Evolutionary conservation across 148 eudicot genomes (phyloP).

Genomic region (Fallopia convolvulus): DNA sequence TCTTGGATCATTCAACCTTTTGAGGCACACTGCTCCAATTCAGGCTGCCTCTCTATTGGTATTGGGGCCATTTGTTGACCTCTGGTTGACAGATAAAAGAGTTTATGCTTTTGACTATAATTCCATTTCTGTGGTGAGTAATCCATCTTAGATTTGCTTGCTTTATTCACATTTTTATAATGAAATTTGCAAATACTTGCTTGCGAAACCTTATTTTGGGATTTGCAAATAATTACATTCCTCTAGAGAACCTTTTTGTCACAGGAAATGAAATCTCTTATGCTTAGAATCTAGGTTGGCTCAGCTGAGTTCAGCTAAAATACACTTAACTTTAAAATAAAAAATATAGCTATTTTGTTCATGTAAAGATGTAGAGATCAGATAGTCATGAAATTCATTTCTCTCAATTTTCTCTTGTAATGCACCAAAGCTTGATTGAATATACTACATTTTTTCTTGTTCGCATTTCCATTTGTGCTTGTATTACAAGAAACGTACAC

Average conservation of each 20-base stretch:
- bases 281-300: not conserved
- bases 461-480: no score
- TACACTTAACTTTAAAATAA: not conserved
- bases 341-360: no score
- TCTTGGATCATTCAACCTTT: constrained; percentile 34
- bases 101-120: constrained; percentile 29
- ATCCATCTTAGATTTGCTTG: not conserved
- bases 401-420: not conserved
- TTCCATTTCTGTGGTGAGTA: constrained; percentile 30
- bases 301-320: not conserved
- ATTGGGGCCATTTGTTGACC: constrained; percentile 38
- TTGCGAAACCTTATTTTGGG: not conserved
- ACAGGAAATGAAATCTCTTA: not conserved
- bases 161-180: not conserved
- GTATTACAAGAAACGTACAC: not conserved
- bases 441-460: no score
- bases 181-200: not conserved
- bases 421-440: not conserved
- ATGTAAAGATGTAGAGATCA: no score
- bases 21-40: constrained; percentile 41
- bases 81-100: constrained; percentile 30
- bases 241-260: not conserved
- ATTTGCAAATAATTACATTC: not conserved
- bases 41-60: constrained; percentile 41
- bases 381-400: no score